These are phyloP conservation scores for Leptoxyphium fumago DNA, from an alignment of 2,329 filamentous ascomycete genomes.

Conservation along the genomic window DNA sequence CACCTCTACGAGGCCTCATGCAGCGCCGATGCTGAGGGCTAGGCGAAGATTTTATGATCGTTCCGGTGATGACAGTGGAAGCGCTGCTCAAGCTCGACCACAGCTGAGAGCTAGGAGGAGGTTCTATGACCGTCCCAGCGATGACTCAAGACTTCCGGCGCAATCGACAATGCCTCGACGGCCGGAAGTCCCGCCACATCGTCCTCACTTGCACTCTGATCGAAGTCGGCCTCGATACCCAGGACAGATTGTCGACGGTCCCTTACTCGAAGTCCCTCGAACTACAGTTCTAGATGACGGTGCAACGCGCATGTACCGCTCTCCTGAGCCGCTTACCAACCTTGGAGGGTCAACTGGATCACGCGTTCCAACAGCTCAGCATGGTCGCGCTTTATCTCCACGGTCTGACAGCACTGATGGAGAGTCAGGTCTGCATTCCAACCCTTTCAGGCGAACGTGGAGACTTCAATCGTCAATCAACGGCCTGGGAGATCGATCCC, in stretches of 20 bases:
- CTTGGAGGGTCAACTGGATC: neutral
- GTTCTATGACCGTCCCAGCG: too few species aligned
- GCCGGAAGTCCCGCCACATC: neutral
- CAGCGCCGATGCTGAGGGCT: too few species aligned
- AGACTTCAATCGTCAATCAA: slow-evolving; percentile 33
- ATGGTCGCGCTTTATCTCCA: neutral
- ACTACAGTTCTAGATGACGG: neutral
- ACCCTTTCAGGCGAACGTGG: slow-evolving; percentile 18
- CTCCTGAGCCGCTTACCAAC: neutral
- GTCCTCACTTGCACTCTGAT: slow-evolving; percentile 8
- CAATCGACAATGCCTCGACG: neutral
- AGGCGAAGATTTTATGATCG: too few species aligned
- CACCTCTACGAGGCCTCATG: too few species aligned
- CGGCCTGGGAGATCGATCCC: slow-evolving; percentile 70
- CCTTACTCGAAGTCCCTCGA: slow-evolving; percentile 6
- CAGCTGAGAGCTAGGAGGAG: too few species aligned
- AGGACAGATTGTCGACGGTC: slow-evolving; percentile 8
- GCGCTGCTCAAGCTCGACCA: too few species aligned
- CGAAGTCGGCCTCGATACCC: slow-evolving; percentile 10
- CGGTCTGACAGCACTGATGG: too few species aligned
- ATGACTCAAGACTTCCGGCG: too few species aligned
- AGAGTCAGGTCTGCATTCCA: neutral
- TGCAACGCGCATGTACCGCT: neutral
- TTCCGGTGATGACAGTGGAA: too few species aligned
- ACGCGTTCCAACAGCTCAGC: neutral